Evolutionary conservation across 2,329 filamentous ascomycete species (phyloP), one percentile per base, ranked within the genome.

Genomic region (Talaromyces sp.): DNA sequence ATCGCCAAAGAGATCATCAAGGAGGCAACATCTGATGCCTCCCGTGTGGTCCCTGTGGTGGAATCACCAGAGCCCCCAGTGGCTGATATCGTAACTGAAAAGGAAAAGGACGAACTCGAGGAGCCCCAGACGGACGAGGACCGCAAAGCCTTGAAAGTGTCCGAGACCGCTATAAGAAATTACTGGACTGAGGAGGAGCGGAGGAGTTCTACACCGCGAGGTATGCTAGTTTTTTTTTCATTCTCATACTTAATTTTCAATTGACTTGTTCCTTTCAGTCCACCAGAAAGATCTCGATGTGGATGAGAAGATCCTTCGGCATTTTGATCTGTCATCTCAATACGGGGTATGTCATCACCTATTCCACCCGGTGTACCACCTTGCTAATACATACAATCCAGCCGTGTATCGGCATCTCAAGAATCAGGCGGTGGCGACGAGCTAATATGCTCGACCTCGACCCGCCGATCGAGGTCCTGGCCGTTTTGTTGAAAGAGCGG

Each of bases 261-360:
- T 23, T 47, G 33, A 34, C 33, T n/a, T 28, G 5, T 31, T 53
- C 31, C 14, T 53, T 27, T n/a, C 56, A 62, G 87, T 96, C 40
- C 95, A 98, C 71, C 92, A 96, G 76, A 76, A 88, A 68, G 88
- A 82, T 2, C 72, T 98, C 67, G 83, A 81, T 10, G 67, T 90
- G 53, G 83, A 89, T 61, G 93, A 98, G 82, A 96, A 94, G 81
- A 87, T 98, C 30, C 76, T 98, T 69, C 83, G 94, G 65, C 91
- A 96, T 73, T 99, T 95, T 77, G 95, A 99, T 74, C 89, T 96
- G 67, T 95, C 89, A 71, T 91, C 85, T 63, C 91, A 96, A 70
- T 99, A 91, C 74, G 95, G 95, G 61, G 92, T 96, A 86, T 80
- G 90, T 87, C n/a, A 6, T 31, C 1, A 56, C 18, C 9, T 47